Base-by-base conservation (phyloP, 2,329 filamentous ascomycete genomes). In the Botrytis aclada region DNA sequence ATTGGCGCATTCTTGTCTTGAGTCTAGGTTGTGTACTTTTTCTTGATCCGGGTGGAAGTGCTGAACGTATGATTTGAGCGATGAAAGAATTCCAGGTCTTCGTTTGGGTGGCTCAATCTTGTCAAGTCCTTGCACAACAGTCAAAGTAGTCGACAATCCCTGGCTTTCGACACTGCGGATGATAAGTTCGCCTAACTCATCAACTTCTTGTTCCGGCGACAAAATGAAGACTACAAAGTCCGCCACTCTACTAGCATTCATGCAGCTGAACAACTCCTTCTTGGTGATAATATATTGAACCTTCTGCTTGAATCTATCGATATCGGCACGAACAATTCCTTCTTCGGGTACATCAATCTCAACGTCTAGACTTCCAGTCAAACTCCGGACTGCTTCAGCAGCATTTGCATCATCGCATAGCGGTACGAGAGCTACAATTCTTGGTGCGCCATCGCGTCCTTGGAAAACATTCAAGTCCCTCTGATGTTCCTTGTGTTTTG, bases 271-370 rank as follows among this genome's bases (percentile, higher is more conserved):
- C 25, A 98, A 83, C 75, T 97, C 92, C 72, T 91, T 87, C 77
- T 89, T 88, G 0, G 92, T 85, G 0, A 93, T 89, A 14, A 98
- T 82, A 81, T 97, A 99, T 82, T 97, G 92, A 20, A 99, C 82
- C 80, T 92, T 97, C 81, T 98, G 95, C 85, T 97, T 97, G 86
- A 98, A 99, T 45, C 96, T 89, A 75, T 97, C 94, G 78, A 98
- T 86, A 12, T 90, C 86, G 41, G 94, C 90, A 72, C 89, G 89
- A 71, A 89, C 86, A 74, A 85, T 83, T 70, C 86, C 88, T 74
- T 87, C 85, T 56, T 88, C 84, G 4, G 87, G 84, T 43, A 91
- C 83, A 51, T 92, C 88, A 69, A 87, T 84, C 72, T 93, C 88
- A 72, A 97, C 88, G 79, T 97, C 95, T 66, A 98, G 84, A 79